Conservation (phyloP, 2,329 filamentous ascomycete species). For the Ascosphaera aggregata region DNA sequence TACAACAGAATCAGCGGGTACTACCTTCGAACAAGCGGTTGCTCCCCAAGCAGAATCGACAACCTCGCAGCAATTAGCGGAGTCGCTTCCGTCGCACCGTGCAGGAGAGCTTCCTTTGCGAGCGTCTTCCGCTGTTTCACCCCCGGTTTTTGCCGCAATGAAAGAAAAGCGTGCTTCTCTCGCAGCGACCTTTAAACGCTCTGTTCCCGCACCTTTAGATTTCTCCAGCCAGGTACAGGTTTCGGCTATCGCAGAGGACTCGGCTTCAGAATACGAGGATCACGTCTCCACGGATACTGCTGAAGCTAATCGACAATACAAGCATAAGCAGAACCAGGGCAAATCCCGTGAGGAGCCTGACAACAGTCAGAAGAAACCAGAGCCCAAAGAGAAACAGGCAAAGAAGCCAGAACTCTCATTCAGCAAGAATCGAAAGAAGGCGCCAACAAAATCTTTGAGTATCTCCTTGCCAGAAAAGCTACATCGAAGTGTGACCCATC, state of each 20-base stretch:
- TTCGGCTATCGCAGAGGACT: not conserved
- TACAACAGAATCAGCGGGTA: not conserved
- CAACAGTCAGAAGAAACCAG: not conserved
- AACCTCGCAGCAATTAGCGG: no score
- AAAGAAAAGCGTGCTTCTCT: not conserved
- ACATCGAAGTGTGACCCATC: not conserved
- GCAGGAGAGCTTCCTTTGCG: not conserved
- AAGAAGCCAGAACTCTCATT: not conserved
- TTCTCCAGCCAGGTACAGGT: not conserved
- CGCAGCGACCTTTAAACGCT: not conserved
- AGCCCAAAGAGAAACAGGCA: not conserved
- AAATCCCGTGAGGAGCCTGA: not conserved
- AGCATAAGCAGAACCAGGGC: not conserved
- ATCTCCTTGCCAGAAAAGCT: slow-evolving; percentile 1
- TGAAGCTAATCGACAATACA: not conserved
- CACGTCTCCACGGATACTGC: not conserved
- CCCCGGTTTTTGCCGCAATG: not conserved
- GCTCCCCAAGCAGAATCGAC: no score
- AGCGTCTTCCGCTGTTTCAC: not conserved
- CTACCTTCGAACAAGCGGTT: no score
- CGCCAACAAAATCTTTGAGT: not conserved
- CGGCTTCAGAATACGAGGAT: not conserved
- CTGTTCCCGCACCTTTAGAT: not conserved
- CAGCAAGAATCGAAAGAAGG: not conserved
- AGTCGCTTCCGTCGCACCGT: no score